A percentile compares a stretch with the other conserved stretches of the same genome.
Conservation (phyloP, 345 rosid genomes). For the Lenwebbia sp. region DNA sequence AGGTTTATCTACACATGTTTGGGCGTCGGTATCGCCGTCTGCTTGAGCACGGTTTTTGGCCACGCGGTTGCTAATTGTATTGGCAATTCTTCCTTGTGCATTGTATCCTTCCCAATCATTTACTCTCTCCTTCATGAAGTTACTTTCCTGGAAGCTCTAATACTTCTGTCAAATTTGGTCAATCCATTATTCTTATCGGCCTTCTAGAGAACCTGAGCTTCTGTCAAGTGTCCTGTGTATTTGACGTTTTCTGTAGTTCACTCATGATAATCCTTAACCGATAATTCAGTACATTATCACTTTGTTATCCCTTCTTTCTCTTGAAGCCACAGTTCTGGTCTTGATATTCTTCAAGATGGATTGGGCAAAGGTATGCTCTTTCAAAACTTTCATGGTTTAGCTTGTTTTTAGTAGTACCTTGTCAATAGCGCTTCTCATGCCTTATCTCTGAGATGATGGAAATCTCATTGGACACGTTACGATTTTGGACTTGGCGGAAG, state of each 20-base stretch:
- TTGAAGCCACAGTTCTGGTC: slow-evolving; percentile 24
- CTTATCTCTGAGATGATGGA: background rate
- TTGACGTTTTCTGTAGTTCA: background rate
- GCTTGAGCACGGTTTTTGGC: slow-evolving; percentile 38
- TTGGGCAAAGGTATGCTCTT: slow-evolving; percentile 30
- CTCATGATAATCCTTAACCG: slow-evolving; percentile 10
- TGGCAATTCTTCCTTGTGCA: slow-evolving; percentile 19
- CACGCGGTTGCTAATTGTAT: slow-evolving; percentile 15
- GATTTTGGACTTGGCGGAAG: background rate
- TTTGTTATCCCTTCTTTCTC: slow-evolving; percentile 18
- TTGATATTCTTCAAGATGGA: slow-evolving; percentile 32
- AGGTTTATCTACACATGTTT: slow-evolving; percentile 45
- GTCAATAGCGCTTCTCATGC: background rate
- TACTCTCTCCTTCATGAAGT: background rate
- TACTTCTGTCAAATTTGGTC: background rate
- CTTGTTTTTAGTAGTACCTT: background rate
- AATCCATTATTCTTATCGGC: background rate
- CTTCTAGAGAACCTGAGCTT: background rate
- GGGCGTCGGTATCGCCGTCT: slow-evolving; percentile 36
- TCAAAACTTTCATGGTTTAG: background rate
- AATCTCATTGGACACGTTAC: background rate
- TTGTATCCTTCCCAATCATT: slow-evolving; percentile 30
- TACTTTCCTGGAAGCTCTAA: background rate
- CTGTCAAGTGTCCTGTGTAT: background rate
- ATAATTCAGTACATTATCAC: slow-evolving; percentile 24